Conservation (phyloP, 2,329 filamentous ascomycete genomes). For the Aspergillus fijiensis region DNA sequence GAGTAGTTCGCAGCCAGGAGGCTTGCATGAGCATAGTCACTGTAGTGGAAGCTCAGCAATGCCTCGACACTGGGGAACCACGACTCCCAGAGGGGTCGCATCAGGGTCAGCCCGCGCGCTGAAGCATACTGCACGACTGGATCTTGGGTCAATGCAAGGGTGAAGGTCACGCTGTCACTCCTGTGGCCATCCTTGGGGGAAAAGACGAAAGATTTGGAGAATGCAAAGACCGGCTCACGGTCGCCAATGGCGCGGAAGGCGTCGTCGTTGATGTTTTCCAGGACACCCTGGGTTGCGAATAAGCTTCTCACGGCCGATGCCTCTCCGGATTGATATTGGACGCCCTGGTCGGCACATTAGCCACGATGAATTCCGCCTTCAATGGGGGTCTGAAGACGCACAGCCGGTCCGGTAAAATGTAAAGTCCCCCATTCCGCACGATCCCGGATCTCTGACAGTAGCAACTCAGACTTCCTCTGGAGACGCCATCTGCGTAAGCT, state of each 20-base stretch:
- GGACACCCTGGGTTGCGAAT: conserved; percentile 66
- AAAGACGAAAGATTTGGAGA: conserved; percentile 64
- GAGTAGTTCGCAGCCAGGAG: conserved; percentile 72
- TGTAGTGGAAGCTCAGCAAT: conserved; percentile 73
- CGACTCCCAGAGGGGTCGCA: conserved; percentile 77
- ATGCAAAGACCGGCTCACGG: conserved; percentile 79
- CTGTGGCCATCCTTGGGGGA: conserved; percentile 32
- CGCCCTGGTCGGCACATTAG: conserved; percentile 44
- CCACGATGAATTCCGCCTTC: neutral
- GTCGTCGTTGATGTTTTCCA: conserved; percentile 67
- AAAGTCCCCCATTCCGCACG: conserved; percentile 81
- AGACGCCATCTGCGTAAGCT: conserved; percentile 46
- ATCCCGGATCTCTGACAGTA: conserved; percentile 73
- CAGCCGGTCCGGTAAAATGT: conserved; percentile 69
- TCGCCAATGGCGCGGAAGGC: conserved; percentile 70
- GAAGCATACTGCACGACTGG: conserved; percentile 78
- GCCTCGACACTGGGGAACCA: conserved; percentile 65
- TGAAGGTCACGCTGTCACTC: conserved; percentile 67
- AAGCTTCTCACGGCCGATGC: conserved; percentile 64
- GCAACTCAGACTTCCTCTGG: conserved; percentile 54
- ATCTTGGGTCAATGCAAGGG: conserved; percentile 73
- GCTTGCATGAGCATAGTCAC: conserved; percentile 66
- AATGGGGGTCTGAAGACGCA: conserved; percentile 25
- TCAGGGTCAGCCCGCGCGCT: conserved; percentile 70
- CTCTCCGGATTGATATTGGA: conserved; percentile 68